A percentile compares a stretch with the other conserved stretches of the same genome.
These are phyloP conservation scores for Cyphellophora attinorum DNA, from an alignment of 2,329 filamentous ascomycete species.

Conservation along the genomic window DNA sequence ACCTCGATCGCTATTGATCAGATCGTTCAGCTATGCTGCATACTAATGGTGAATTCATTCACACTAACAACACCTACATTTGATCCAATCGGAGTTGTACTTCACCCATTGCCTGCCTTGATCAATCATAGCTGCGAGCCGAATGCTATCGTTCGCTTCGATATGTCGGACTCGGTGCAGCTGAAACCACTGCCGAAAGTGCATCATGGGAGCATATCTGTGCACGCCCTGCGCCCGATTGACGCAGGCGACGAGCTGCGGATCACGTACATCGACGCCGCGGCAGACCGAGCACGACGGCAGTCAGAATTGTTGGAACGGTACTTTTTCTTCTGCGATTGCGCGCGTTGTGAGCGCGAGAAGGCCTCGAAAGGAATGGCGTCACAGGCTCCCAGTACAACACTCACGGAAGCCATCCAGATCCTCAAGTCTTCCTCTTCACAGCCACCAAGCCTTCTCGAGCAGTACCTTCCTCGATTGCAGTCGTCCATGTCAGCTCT, in stretches of 20 bases:
- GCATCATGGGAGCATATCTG: conserved; percentile 8
- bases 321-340: conserved; percentile 52
- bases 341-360: conserved; percentile 36
- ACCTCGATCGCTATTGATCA: conserved; percentile 34
- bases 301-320: conserved; percentile 42
- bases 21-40: conserved; percentile 30
- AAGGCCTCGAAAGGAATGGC: conserved; percentile 19
- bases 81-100: conserved; percentile 49
- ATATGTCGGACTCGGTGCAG: conserved; percentile 30
- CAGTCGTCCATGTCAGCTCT: background rate
- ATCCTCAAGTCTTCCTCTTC: conserved; percentile 3
- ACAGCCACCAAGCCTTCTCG: background rate
- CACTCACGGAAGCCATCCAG: conserved; percentile 24
- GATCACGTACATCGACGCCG: conserved; percentile 53
- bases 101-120: conserved; percentile 45
- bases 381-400: conserved; percentile 26
- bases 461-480: background rate
- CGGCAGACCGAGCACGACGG: conserved; percentile 40
- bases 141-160: conserved; percentile 50
- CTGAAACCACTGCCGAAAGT: conserved; percentile 1
- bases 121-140: conserved; percentile 56
- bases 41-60: conserved; percentile 43
- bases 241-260: conserved; percentile 47
- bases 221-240: conserved; percentile 39
- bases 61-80: conserved; percentile 46